Evolutionary conservation across 2,329 filamentous ascomycete genomes (phyloP).

Genomic region (Fusarium nelsonii): DNA sequence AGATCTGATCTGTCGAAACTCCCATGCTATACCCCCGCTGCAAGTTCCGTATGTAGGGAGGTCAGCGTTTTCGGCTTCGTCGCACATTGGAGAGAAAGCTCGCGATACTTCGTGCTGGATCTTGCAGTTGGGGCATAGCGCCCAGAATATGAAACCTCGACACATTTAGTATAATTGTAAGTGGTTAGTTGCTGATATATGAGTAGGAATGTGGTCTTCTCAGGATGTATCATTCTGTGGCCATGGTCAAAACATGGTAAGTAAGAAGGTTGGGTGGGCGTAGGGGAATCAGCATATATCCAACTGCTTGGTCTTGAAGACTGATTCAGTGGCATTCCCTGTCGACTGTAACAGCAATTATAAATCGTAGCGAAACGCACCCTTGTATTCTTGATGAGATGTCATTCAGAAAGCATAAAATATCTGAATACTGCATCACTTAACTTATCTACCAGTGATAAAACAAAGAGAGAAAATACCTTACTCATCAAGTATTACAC

Average conservation of each 20-base stretch:
- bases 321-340: background rate
- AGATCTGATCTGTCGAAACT: constrained; percentile 2
- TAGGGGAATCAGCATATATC: background rate
- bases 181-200: background rate
- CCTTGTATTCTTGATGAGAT: background rate
- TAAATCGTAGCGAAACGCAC: background rate
- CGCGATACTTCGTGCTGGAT: constrained; percentile 23
- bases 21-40: background rate
- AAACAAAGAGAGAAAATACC: background rate
- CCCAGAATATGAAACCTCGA: constrained; percentile 25
- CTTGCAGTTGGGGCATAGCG: constrained; percentile 22
- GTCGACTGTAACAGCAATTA: background rate
- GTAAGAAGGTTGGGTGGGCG: background rate
- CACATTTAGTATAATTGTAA: constrained; percentile 15
- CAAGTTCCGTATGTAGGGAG: constrained; percentile 19
- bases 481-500: background rate
- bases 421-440: background rate
- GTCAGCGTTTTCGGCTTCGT: constrained; percentile 7
- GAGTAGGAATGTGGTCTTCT: background rate
- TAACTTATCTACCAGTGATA: background rate
- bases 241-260: background rate
- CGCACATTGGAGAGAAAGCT: constrained; percentile 25
- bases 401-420: background rate
- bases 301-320: no score
- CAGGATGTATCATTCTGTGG: background rate